Percentiles rank a stretch among this genome's conserved stretches.
Conservation (phyloP, 345 rosid genomes). For the Hibiscus trionum region DNA sequence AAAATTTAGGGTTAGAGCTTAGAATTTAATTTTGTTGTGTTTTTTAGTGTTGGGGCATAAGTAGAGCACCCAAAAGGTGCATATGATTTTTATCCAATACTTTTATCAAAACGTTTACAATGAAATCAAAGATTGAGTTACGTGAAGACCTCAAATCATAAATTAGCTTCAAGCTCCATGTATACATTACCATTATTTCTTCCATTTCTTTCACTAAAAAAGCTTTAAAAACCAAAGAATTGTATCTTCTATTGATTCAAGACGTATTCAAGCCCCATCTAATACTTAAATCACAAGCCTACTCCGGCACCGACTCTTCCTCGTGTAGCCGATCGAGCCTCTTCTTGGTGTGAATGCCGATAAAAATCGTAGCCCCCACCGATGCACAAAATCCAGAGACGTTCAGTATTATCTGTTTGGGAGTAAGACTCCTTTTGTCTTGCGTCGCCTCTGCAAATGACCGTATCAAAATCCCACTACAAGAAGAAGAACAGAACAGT, state of each 20-base stretch:
- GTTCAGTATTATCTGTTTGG: neutral
- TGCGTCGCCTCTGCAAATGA: constrained; percentile 18
- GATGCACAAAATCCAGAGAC: neutral
- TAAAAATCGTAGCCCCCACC: neutral
- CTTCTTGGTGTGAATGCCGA: neutral
- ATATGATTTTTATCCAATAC: neutral
- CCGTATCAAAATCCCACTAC: constrained; percentile 25
- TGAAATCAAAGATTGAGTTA: neutral
- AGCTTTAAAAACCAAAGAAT: neutral
- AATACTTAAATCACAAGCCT: neutral
- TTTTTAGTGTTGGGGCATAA: too few relatives aligned
- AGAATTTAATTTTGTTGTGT: too few relatives aligned
- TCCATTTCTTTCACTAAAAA: neutral
- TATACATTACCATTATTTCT: neutral
- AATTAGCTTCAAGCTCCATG: too few relatives aligned
- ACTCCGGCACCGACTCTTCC: neutral
- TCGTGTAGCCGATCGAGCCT: neutral
- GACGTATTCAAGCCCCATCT: neutral
- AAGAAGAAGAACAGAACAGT: neutral
- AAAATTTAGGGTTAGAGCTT: too few relatives aligned
- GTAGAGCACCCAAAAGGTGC: too few relatives aligned
- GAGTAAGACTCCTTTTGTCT: constrained; percentile 6
- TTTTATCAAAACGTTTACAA: neutral
- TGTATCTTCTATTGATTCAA: neutral
- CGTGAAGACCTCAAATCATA: neutral